Evolutionary conservation across 2,329 filamentous ascomycete species (phyloP).

Genomic region (Chrysosporium queenslandicum): DNA sequence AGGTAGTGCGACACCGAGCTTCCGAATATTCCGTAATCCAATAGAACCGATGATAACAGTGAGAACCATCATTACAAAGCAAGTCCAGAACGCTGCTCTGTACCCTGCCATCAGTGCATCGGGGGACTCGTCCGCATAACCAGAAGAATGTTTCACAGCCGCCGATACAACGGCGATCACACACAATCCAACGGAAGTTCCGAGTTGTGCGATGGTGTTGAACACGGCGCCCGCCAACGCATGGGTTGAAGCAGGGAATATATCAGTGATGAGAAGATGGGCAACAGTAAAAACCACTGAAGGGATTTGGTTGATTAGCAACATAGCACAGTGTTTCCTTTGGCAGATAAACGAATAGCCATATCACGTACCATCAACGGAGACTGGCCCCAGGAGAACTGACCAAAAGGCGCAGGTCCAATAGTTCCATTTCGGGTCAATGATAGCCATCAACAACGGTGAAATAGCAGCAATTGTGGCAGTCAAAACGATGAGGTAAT

Average conservation of each 20-base stretch:
- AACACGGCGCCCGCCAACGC: conserved; percentile 53
- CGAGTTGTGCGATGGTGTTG: conserved; percentile 49
- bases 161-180: conserved; percentile 41
- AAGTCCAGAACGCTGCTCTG: conserved; percentile 16
- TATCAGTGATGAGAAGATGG: conserved; percentile 45
- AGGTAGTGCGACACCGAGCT: not conserved
- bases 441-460: conserved; percentile 16
- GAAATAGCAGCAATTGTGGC: conserved; percentile 11
- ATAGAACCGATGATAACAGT: conserved; percentile 10
- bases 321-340: not conserved
- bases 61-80: conserved; percentile 14
- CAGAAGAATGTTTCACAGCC: conserved; percentile 3
- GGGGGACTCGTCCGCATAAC: conserved; percentile 2
- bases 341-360: not conserved
- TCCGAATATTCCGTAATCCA: conserved; percentile 14
- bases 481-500: conserved; percentile 12
- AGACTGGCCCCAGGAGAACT: conserved; percentile 14
- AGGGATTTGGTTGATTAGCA: conserved; percentile 13
- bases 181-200: conserved; percentile 45
- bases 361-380: conserved; percentile 14
- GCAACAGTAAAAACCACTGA: conserved; percentile 46
- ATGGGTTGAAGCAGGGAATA: conserved; percentile 48
- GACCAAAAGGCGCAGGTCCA: conserved; percentile 17
- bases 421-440: conserved; percentile 14
- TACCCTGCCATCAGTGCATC: conserved; percentile 15